Evolutionary conservation across 805 yeast species (phyloP).

Genomic region (Teunomyces kruisii): DNA sequence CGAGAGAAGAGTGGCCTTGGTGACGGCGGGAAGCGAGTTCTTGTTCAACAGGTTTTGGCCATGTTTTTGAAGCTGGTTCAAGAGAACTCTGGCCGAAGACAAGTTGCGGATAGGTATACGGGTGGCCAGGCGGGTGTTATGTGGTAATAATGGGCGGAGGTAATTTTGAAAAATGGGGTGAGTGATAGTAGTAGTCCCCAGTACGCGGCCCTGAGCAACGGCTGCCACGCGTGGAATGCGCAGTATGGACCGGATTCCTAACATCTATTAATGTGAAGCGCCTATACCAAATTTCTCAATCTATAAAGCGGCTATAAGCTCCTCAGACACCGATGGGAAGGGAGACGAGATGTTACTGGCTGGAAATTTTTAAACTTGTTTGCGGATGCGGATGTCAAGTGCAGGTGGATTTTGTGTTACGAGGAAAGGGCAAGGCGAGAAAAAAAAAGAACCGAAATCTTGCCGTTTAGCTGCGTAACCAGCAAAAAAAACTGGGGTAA

Average conservation of each 20-base stretch:
- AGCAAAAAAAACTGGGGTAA: too few species aligned
- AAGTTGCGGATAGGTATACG: not conserved
- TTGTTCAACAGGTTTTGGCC: not conserved
- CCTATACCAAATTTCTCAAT: not conserved
- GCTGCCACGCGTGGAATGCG: not conserved
- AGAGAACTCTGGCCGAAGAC: not conserved
- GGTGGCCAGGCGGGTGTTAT: not conserved
- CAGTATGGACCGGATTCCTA: not conserved
- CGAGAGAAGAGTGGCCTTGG: constrained; percentile 24
- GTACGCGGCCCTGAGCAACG: too few species aligned
- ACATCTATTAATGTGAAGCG: not conserved
- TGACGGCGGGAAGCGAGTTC: constrained; percentile 1
- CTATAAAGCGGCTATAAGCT: not conserved
- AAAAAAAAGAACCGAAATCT: too few species aligned
- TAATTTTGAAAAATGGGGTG: too few species aligned
- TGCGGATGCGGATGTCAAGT: too few species aligned
- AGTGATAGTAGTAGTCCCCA: too few species aligned
- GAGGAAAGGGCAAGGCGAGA: too few species aligned
- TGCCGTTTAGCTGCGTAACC: too few species aligned
- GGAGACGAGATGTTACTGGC: not conserved
- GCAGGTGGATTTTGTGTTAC: too few species aligned
- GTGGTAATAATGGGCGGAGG: too few species aligned
- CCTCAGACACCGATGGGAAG: not conserved
- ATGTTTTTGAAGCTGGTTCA: not conserved
- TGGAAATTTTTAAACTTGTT: not conserved